These are phyloP conservation scores for Penstemon davidsonii DNA, from an alignment of 257 asterid species.

Conservation along the genomic window DNA sequence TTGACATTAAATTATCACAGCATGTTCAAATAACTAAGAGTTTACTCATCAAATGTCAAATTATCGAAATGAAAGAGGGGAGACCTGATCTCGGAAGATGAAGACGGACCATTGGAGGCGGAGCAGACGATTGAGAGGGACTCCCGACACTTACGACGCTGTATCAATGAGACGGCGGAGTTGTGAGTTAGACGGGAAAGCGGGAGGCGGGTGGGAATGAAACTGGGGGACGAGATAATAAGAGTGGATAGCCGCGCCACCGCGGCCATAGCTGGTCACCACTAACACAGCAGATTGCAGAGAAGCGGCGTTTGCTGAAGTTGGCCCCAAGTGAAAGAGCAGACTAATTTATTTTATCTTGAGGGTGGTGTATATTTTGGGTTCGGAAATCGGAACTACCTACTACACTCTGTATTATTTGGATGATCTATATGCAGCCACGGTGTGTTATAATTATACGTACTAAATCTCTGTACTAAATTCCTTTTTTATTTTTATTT, in stretches of 20 bases:
- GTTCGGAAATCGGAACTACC: background rate
- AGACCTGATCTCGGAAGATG: constrained; percentile 57
- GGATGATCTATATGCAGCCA: constrained; percentile 40
- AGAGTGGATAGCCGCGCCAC: constrained; percentile 41
- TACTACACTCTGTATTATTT: background rate
- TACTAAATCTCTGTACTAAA: too few relatives aligned
- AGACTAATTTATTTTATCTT: background rate
- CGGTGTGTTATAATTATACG: background rate
- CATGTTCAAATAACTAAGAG: too few relatives aligned
- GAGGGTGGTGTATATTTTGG: constrained; percentile 26
- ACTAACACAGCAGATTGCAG: constrained; percentile 15
- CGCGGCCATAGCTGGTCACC: constrained; percentile 44
- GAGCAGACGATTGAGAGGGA: constrained; percentile 40
- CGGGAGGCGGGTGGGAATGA: constrained; percentile 29
- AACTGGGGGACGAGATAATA: constrained; percentile 25
- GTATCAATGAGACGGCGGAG: constrained; percentile 30
- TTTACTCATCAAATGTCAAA: background rate
- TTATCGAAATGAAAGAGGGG: background rate
- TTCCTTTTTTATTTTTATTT: too few relatives aligned
- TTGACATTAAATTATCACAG: too few relatives aligned
- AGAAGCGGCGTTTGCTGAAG: constrained; percentile 5
- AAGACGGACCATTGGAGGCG: constrained; percentile 51
- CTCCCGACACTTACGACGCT: constrained; percentile 28
- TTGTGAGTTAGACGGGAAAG: constrained; percentile 16
- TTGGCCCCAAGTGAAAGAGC: background rate